Base-by-base conservation (phyloP, 768 basidiomycete species). In the Glaciozyma antarctica region DNA sequence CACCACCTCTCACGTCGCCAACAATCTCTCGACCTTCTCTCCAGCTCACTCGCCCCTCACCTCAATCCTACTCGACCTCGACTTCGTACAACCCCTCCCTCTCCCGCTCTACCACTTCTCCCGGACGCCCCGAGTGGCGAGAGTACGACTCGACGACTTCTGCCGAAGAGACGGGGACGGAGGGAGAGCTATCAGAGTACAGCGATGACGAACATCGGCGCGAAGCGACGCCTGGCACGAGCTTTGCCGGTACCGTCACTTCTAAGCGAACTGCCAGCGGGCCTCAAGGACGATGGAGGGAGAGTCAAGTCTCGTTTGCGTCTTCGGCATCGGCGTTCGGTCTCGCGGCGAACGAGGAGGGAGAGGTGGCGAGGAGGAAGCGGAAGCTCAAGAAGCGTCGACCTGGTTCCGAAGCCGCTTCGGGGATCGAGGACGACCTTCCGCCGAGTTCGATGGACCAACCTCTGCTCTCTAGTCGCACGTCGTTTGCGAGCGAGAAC, bases 271-370 rank as follows among this genome's bases (percentile, higher is more conserved):
- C 38, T 41, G 38, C 38, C 38, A 41, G 38, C 38, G 38, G 7
- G 38, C 38, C 38, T 5, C 38, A 52, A 22, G 28, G 58, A 7
- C 38, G 60, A 0, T 67, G 66, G 63, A 64, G 62, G 52, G n/a
- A 19, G 4, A 59, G 57, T 13, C 57, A 62, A 49, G 63, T 64
- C 52, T 64, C 63, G 52, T 68, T 68, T 41, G 67, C 63, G 1
- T 59, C 57, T 2, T 41, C 67, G 4, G 52, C 63, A 3, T 62
- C 60, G 12, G 57, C 67, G n/a, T 54, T 59, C 19, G 56, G 32
- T 5, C 57, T 60, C 16, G 49, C 41, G 49, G n/a, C 49, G 26
- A 24, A 24, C 8, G n/a, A 19, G 5, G 44, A 44, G 4, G 53
- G 24, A 32, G 57, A 56, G 2, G 22, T 47, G 19, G 52, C 57